Base-by-base conservation (phyloP, 305 asterid species). In the Fraxinus xanthoxyloides region DNA sequence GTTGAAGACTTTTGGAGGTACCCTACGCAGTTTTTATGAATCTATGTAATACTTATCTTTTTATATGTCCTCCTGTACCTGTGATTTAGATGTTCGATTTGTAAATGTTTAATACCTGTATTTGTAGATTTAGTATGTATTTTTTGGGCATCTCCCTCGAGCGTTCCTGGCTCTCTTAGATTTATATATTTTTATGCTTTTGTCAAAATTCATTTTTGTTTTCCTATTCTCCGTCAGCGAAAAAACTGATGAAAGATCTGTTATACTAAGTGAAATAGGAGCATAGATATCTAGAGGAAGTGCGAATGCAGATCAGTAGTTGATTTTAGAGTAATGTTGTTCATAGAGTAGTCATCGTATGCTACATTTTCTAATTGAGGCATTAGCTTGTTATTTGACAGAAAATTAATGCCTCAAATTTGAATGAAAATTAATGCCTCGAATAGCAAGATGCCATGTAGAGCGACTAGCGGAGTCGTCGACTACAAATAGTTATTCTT, bases 1-100 rank as follows among this genome's bases (percentile, higher is more conserved):
- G 96, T 86, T 46, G 95, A 94, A 82, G 96, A 92, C 72, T 94
- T 94, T 82, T 94, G 97, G 98, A 87, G 98, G 97, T 92, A 70
- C 15, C 15, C n/a, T 67, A 10, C 23, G 38, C 38, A 28, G 38
- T 10, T 23, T 36, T n/a, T 56, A 48, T 19, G 40, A 36, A 46
- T 73, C 72, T 72, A 10, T 21, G 40, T 67, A 12, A 13, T 54
- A 54, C 63, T 8, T 63, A 24, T 63, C 13, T 10, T 61, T 19
- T n/a, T 59, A 3, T 63, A 24, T 26, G n/a, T 26, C 5, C 9
- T 3, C 28, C n/a, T 23, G 12, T 63, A 24, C 43, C 32, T 63
- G 6, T 63, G 72, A 32, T 78, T 54, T 54, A 54, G 24, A 54
- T n/a, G 24, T 17, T 54, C 63, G 8, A n/a, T 54, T 54, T 51